phyloP scores from a whole-genome alignment of 1,284 basidiomycete genomes.

The Afroboletus lepidellus region DNA sequence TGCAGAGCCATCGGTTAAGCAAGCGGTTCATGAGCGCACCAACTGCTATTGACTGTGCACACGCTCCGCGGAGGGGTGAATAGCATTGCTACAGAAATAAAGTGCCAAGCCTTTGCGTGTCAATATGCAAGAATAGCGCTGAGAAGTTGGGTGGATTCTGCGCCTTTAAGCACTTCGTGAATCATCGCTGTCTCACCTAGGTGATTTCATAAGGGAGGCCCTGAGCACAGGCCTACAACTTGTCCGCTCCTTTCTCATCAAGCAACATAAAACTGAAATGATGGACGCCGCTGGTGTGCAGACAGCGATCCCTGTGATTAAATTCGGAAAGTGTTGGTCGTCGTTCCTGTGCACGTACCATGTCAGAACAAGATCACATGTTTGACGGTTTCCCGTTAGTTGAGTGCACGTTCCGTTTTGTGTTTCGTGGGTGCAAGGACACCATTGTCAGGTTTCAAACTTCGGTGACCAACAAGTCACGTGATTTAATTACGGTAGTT shows the following conservation, averaged over 20 bases:
- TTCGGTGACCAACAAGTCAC: neutral
- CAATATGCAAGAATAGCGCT: constrained; percentile 15
- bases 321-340: neutral
- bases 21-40: neutral
- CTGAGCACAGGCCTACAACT: neutral
- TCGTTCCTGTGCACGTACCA: neutral
- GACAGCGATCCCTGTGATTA: neutral
- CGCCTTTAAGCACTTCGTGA: neutral
- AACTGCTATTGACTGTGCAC: neutral
- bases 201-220: neutral
- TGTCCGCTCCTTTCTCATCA: neutral
- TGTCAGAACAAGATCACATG: neutral
- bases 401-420: too few species aligned
- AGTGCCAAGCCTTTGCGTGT: constrained; percentile 7
- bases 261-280: neutral
- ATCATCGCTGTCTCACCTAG: constrained; percentile 3
- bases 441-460: too few species aligned
- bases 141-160: constrained; percentile 1
- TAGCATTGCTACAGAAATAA: constrained; percentile 2
- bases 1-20: neutral
- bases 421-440: too few species aligned
- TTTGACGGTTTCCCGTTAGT: too few species aligned
- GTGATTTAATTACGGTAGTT: constrained; percentile 2
- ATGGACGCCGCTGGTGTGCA: neutral
- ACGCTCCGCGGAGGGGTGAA: constrained; percentile 9